Evolutionary conservation across 2,329 filamentous ascomycete species (phyloP), one percentile per base, ranked within the genome.

Genomic region (Penicillium crustosum): DNA sequence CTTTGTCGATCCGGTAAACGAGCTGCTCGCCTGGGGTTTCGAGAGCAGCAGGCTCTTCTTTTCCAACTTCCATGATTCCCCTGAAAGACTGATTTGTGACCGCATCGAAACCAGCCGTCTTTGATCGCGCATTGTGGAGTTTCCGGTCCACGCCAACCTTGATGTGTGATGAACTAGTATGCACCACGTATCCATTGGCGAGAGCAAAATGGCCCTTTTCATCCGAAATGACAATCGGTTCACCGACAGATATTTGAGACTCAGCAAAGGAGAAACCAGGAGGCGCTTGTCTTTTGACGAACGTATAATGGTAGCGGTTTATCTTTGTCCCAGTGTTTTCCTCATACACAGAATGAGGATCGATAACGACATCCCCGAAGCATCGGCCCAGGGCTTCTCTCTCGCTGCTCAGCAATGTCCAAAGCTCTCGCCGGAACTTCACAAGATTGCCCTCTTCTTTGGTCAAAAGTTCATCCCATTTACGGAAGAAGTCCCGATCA

Each of bases 211-310:
- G 94, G 0, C 94, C 94, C 60, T 90, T 83, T 73, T 99, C 94
- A 66, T 97, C 94, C 0, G 94, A 97, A 4, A 99, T 84, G n/a
- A 99, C 94, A 49, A 97, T 88, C 0, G 94, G 93, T 69, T 99
- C 94, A 42, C 93, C 93, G 27, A 90, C 82, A 2, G 82, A 86
- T 31, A 99, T 84, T 68, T 97, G 92, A 1, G 93, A 97, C 67
- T 97, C 93, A 1, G 91, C 78, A 69, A 99, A 99, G 0, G 91
- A 96, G 68, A 94, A 93, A 0, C 81, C 82, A 0, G 85, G 66
- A 2, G 78, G 68, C 0, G 82, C 73, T 25, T 82, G 82, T 55
- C 87, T 83, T 70, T 96, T 96, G 68, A 90, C 72, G 62, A 99
- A 91, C 0, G 85, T 89, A 76, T 99, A 99, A 51, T 85, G 86